A percentile compares a stretch with the other conserved stretches of the same genome.
These are phyloP conservation scores for Plectranthus barbatus DNA, from an alignment of 257 asterid genomes.

Conservation along the genomic window DNA sequence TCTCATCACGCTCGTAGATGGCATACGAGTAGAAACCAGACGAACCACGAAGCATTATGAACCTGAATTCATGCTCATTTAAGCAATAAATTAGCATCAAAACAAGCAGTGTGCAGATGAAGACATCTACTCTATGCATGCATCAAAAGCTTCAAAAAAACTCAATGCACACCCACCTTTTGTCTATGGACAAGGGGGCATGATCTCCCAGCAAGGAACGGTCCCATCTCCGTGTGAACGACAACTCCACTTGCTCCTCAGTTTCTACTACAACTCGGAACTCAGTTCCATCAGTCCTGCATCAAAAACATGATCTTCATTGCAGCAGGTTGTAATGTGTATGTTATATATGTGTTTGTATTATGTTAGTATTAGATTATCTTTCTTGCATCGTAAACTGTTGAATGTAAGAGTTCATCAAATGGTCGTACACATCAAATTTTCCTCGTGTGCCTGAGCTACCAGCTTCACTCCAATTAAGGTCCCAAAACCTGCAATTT, in stretches of 20 bases:
- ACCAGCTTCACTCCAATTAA: slow-evolving; percentile 54
- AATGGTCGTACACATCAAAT: slow-evolving; percentile 22
- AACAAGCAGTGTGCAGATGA: neutral
- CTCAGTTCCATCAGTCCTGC: slow-evolving; percentile 31
- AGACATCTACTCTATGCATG: neutral
- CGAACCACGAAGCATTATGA: slow-evolving; percentile 34
- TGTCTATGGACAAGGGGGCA: slow-evolving; percentile 42
- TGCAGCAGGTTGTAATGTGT: no score
- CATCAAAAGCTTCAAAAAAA: neutral
- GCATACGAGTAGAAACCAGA: slow-evolving; percentile 53
- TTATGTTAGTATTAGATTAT: neutral
- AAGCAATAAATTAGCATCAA: neutral
- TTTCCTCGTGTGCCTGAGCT: slow-evolving; percentile 38
- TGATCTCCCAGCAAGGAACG: slow-evolving; percentile 19
- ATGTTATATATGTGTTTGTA: neutral
- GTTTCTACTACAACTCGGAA: slow-evolving; percentile 34
- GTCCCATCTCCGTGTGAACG: slow-evolving; percentile 49
- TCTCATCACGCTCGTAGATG: slow-evolving; percentile 35
- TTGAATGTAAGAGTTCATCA: no score
- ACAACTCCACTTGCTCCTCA: slow-evolving; percentile 47
- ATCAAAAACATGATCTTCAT: neutral
- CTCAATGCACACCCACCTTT: slow-evolving; percentile 26
- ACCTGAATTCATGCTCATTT: slow-evolving; percentile 19
- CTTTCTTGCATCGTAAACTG: neutral
- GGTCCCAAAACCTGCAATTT: slow-evolving; percentile 54